Conservation (phyloP, 2,329 filamentous ascomycete genomes). For the Dactylonectria estremocensis region DNA sequence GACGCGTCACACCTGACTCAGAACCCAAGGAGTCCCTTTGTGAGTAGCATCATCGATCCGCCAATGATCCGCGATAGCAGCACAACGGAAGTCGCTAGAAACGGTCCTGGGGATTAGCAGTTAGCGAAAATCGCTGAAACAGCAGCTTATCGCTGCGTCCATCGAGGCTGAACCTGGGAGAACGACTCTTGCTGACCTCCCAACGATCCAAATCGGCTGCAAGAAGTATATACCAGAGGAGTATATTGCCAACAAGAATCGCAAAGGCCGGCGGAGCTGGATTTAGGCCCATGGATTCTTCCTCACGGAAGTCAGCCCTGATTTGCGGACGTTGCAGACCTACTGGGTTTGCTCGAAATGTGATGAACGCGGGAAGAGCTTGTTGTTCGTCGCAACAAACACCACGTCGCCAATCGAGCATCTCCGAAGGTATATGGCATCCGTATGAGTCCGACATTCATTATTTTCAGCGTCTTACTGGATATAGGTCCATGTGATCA, state of each 20-base stretch:
- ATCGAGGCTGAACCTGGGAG: constrained; percentile 4
- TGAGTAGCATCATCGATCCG: not conserved
- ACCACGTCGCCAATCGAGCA: not conserved
- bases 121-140: not conserved
- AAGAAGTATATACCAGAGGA: constrained; percentile 2
- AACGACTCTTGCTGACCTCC: constrained; percentile 4
- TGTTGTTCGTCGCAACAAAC: not conserved
- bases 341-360: constrained; percentile 4
- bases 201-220: not conserved
- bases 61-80: not conserved
- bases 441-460: not conserved
- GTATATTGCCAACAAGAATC: not conserved
- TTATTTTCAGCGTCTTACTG: not conserved
- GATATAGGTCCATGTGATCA: not conserved
- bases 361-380: constrained; percentile 3
- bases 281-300: constrained; percentile 6
- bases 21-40: not conserved
- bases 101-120: not conserved
- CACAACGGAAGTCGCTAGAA: not conserved
- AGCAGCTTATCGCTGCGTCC: constrained; percentile 3
- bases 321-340: not conserved
- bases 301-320: constrained; percentile 1
- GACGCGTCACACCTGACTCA: not conserved
- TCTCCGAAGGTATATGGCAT: constrained; percentile 1
- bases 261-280: constrained; percentile 1